Percentiles rank a stretch among this genome's conserved stretches.
Evolutionary conservation across 2,329 filamentous ascomycete genomes (phyloP).

Genomic region (Ceratocystis papillata): DNA sequence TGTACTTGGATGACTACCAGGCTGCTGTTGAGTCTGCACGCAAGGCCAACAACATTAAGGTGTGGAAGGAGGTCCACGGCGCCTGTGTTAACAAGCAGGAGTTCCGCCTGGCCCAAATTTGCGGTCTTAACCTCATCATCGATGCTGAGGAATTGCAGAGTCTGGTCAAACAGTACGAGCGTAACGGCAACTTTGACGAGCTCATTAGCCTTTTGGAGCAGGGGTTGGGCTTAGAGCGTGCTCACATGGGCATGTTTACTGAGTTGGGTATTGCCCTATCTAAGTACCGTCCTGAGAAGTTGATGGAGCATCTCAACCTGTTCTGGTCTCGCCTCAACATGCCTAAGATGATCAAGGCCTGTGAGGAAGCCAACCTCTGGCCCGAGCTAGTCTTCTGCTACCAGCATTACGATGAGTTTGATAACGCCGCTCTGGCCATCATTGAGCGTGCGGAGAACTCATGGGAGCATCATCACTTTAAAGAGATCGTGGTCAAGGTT

Average conservation of each 20-base stretch:
- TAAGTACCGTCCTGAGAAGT: slow-evolving; percentile 86
- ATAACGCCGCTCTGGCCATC: slow-evolving; percentile 92
- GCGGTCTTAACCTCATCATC: slow-evolving; percentile 93
- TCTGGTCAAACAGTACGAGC: slow-evolving; percentile 93
- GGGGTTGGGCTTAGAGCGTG: slow-evolving; percentile 81
- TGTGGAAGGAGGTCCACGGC: slow-evolving; percentile 97
- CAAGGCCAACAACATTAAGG: slow-evolving; percentile 98
- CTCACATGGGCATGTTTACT: slow-evolving; percentile 96
- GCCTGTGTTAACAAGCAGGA: slow-evolving; percentile 97
- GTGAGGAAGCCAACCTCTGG: slow-evolving; percentile 92
- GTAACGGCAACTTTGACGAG: slow-evolving; percentile 95
- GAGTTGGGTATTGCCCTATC: slow-evolving; percentile 82
- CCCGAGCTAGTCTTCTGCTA: slow-evolving; percentile 96
- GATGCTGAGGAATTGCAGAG: slow-evolving; percentile 91
- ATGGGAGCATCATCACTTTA: slow-evolving; percentile 99
- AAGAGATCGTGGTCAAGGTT: slow-evolving; percentile 96
- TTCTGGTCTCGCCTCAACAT: slow-evolving; percentile 99
- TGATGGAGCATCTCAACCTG: slow-evolving; percentile 97
- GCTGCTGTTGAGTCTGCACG: slow-evolving; percentile 93
- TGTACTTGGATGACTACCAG: slow-evolving; percentile 96
- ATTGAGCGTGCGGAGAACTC: slow-evolving; percentile 96
- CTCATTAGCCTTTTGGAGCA: slow-evolving; percentile 90
- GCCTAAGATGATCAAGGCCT: slow-evolving; percentile 87
- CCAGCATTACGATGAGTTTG: slow-evolving; percentile 95
- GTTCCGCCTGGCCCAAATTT: slow-evolving; percentile 96